Evolutionary conservation across 805 yeast species (phyloP).

Genomic region (Candida loeiensis): DNA sequence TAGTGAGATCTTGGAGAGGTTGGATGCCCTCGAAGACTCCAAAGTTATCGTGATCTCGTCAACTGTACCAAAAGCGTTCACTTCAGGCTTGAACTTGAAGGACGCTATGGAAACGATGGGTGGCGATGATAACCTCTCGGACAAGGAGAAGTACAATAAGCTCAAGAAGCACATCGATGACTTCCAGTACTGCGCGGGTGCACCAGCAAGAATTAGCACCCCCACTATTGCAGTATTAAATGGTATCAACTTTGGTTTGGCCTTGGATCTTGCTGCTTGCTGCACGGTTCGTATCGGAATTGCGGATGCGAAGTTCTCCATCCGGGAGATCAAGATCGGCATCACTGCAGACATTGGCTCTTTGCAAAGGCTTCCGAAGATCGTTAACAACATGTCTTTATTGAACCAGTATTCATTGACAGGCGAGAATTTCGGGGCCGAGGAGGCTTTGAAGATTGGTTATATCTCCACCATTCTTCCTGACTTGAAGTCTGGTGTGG

Average conservation of each 20-base stretch:
- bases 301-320: conserved; percentile 49
- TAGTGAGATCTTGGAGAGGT: conserved; percentile 40
- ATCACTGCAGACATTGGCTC: conserved; percentile 79
- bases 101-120: conserved; percentile 18
- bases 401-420: conserved; percentile 60
- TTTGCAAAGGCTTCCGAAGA: conserved; percentile 58
- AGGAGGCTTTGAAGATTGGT: conserved; percentile 57
- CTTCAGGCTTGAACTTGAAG: conserved; percentile 64
- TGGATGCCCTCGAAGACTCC: conserved; percentile 44
- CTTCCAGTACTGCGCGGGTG: conserved; percentile 56
- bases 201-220: conserved; percentile 45
- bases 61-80: conserved; percentile 53
- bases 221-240: conserved; percentile 69
- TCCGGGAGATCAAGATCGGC: conserved; percentile 71
- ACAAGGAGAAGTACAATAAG: conserved; percentile 21
- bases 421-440: conserved; percentile 51
- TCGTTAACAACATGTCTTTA: conserved; percentile 54
- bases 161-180: conserved; percentile 41
- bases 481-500: conserved; percentile 47
- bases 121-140: conserved; percentile 6
- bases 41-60: conserved; percentile 54
- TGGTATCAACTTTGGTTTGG: conserved; percentile 65
- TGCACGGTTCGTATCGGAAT: conserved; percentile 56
- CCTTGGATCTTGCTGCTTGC: conserved; percentile 61
- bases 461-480: conserved; percentile 46